phyloP scores from a whole-genome alignment of 2,329 filamentous ascomycete genomes.

The Pyricularia grisea region DNA sequence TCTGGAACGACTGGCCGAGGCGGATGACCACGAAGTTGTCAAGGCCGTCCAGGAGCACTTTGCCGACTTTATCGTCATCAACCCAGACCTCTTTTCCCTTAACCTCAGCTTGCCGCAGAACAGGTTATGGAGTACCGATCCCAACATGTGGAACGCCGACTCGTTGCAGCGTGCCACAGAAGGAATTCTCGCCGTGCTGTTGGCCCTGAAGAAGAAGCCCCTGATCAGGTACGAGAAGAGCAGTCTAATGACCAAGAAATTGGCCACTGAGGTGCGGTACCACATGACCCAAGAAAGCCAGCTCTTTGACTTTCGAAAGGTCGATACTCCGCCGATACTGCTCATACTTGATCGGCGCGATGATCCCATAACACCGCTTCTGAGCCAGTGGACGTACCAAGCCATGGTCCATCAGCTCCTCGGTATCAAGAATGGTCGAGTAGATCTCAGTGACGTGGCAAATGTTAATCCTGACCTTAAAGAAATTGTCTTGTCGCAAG shows the following conservation, averaged over 20 bases:
- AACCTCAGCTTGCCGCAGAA: slow-evolving; percentile 63
- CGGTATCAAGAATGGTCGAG: slow-evolving; percentile 89
- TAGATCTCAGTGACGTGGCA: slow-evolving; percentile 75
- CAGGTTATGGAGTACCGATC: slow-evolving; percentile 66
- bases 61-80: slow-evolving; percentile 90
- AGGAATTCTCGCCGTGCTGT: slow-evolving; percentile 70
- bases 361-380: slow-evolving; percentile 85
- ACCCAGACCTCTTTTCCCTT: slow-evolving; percentile 84
- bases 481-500: slow-evolving; percentile 90
- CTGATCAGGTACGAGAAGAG: slow-evolving; percentile 89
- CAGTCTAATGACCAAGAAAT: slow-evolving; percentile 81
- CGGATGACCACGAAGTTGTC: slow-evolving; percentile 95
- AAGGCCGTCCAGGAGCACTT: slow-evolving; percentile 93
- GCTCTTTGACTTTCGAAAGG: slow-evolving; percentile 89
- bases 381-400: slow-evolving; percentile 98
- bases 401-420: slow-evolving; percentile 98
- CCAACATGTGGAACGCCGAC: slow-evolving; percentile 83
- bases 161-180: slow-evolving; percentile 80
- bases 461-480: slow-evolving; percentile 80
- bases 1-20: slow-evolving; percentile 86
- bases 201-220: slow-evolving; percentile 94
- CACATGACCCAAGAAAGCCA: slow-evolving; percentile 93
- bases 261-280: slow-evolving; percentile 87
- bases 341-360: slow-evolving; percentile 85
- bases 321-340: slow-evolving; percentile 89